These are phyloP conservation scores for Anastatica hierochuntica DNA, from an alignment of 345 rosid species.

Conservation along the genomic window DNA sequence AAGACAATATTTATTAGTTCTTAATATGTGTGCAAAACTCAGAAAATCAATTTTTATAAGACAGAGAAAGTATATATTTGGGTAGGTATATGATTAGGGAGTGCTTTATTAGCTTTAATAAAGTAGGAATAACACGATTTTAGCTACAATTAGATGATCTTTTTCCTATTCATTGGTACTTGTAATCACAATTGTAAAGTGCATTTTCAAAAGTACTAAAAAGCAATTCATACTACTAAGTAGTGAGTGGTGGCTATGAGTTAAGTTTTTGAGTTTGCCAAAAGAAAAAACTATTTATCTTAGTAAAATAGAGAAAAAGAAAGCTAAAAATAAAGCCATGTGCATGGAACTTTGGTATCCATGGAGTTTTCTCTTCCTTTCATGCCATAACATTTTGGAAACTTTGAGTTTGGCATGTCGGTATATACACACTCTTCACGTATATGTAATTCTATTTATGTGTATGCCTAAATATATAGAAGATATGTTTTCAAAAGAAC, in stretches of 20 bases:
- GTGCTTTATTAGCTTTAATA: slow-evolving; percentile 18
- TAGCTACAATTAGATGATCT: slow-evolving; percentile 14
- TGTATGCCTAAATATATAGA: too few species aligned
- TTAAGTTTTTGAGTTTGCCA: slow-evolving; percentile 12
- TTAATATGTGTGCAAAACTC: too few species aligned
- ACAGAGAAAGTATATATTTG: too few species aligned
- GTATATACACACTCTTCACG: background rate
- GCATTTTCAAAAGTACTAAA: too few species aligned
- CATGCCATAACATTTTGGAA: slow-evolving; percentile 39
- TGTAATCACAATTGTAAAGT: slow-evolving; percentile 25
- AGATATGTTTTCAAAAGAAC: too few species aligned
- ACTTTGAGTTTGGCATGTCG: slow-evolving; percentile 42
- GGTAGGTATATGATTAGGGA: slow-evolving; percentile 19
- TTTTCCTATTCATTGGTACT: slow-evolving; percentile 22
- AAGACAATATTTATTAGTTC: too few species aligned
- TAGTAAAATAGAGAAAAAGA: slow-evolving; percentile 14
- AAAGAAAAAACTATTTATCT: background rate
- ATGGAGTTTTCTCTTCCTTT: slow-evolving; percentile 50
- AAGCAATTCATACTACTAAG: too few species aligned
- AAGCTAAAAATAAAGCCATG: slow-evolving; percentile 44
- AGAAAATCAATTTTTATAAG: too few species aligned
- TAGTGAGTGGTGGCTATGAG: slow-evolving; percentile 24
- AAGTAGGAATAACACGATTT: slow-evolving; percentile 28
- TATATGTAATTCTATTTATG: too few species aligned
- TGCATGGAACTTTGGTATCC: slow-evolving; percentile 58